Conservation (phyloP, 1,284 basidiomycete genomes). For the Microbotryum saponariae region DNA sequence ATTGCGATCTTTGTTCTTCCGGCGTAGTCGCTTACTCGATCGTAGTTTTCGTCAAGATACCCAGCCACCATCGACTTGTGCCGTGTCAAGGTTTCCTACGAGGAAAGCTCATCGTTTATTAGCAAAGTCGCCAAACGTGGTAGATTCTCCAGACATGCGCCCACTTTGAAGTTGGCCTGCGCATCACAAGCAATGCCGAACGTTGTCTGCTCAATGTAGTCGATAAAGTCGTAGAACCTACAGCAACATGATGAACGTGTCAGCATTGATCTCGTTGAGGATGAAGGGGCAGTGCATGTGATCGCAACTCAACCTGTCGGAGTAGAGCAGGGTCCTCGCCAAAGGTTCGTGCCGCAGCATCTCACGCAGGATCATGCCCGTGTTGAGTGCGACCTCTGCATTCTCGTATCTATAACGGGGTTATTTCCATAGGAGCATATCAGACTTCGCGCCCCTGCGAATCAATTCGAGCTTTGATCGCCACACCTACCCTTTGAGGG, state of each 20-base stretch:
- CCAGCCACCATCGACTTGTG: conserved; percentile 96
- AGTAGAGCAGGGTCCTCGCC: conserved; percentile 81
- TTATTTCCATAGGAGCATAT: not conserved
- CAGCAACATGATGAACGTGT: not conserved
- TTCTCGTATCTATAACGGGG: conserved; percentile 64
- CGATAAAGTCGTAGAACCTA: conserved; percentile 93
- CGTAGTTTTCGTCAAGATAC: conserved; percentile 93
- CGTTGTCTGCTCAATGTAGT: conserved; percentile 94
- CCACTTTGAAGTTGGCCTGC: conserved; percentile 80
- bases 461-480: not conserved
- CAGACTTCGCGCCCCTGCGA: not conserved
- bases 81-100: conserved; percentile 76
- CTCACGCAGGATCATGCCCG: conserved; percentile 95
- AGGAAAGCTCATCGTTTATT: not conserved
- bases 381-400: conserved; percentile 91
- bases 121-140: not conserved
- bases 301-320: conserved; percentile 59
- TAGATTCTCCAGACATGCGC: conserved; percentile 4
- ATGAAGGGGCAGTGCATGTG: not conserved
- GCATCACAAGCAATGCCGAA: conserved; percentile 98
- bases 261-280: conserved; percentile 1
- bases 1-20: not conserved
- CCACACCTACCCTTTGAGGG: conserved; percentile 57
- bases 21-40: conserved; percentile 55
- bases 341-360: conserved; percentile 91